These are phyloP conservation scores for Colletotrichum siamense DNA, from an alignment of 2,329 filamentous ascomycete species.

Conservation along the genomic window DNA sequence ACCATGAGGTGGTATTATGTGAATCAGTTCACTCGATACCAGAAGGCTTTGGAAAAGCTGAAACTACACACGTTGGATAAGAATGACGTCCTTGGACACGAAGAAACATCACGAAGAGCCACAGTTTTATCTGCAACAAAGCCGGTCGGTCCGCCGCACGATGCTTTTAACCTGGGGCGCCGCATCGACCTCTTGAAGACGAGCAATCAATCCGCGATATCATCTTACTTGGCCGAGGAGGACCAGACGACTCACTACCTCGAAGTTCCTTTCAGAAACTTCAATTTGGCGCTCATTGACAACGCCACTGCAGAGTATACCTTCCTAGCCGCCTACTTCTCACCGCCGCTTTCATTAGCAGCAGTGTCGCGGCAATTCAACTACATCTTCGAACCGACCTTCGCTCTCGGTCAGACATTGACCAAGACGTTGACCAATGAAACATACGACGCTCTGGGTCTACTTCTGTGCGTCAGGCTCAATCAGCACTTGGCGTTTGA, in stretches of 20 bases:
- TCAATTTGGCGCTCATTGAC: slow-evolving; percentile 92
- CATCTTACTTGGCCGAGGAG: slow-evolving; percentile 91
- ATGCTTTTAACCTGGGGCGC: slow-evolving; percentile 88
- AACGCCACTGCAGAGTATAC: slow-evolving; percentile 95
- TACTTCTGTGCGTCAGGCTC: slow-evolving; percentile 88
- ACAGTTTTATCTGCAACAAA: slow-evolving; percentile 59
- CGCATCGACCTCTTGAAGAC: slow-evolving; percentile 83
- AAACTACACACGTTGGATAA: slow-evolving; percentile 84
- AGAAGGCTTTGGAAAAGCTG: slow-evolving; percentile 81
- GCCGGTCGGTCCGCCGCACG: slow-evolving; percentile 68
- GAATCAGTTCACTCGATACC: slow-evolving; percentile 89
- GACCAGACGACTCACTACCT: slow-evolving; percentile 85
- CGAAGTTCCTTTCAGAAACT: slow-evolving; percentile 90
- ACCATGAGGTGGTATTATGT: slow-evolving; percentile 99
- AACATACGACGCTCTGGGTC: slow-evolving; percentile 83
- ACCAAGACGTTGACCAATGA: slow-evolving; percentile 79
- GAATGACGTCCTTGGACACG: slow-evolving; percentile 81
- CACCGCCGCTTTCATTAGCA: slow-evolving; percentile 75
- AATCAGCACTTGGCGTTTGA: slow-evolving; percentile 96
- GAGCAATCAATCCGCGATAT: slow-evolving; percentile 75
- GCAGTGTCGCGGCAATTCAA: slow-evolving; percentile 83
- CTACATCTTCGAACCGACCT: slow-evolving; percentile 89
- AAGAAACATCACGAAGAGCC: slow-evolving; percentile 72
- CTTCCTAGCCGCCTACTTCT: slow-evolving; percentile 90
- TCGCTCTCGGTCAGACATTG: slow-evolving; percentile 79